Evolutionary conservation across 83 land plant species (phyloP).

Genomic region (Picea abies): DNA sequence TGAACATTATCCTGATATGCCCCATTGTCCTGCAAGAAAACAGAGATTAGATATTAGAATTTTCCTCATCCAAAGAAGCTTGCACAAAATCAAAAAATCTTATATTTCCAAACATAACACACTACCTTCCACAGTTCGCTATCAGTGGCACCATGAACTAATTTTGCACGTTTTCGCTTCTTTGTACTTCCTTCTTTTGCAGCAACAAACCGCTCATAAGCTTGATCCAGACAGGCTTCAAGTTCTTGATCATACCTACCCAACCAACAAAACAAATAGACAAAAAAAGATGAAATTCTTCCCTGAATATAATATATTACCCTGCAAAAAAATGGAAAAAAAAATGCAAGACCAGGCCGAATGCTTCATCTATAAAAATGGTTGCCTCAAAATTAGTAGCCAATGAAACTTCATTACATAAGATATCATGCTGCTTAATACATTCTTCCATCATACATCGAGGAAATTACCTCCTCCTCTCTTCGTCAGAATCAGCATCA

Average conservation of each 20-base stretch:
- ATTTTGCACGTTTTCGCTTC: conserved; percentile 78
- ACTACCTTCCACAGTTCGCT: conserved; percentile 69
- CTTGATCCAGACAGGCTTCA: conserved; percentile 79
- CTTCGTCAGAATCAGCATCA: conserved; percentile 88
- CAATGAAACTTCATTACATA: too few species aligned
- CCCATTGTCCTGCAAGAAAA: not conserved
- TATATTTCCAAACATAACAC: not conserved
- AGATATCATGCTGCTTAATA: too few species aligned
- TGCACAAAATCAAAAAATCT: not conserved
- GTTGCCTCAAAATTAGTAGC: not conserved
- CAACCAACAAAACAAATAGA: not conserved
- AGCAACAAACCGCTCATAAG: conserved; percentile 64
- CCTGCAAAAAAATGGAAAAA: too few species aligned
- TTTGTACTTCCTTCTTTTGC: conserved; percentile 76
- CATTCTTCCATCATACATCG: too few species aligned
- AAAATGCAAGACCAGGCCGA: too few species aligned
- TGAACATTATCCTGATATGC: conserved; percentile 7
- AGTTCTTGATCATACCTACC: conserved; percentile 80
- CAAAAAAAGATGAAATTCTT: too few species aligned
- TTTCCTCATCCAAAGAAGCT: too few species aligned
- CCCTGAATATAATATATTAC: too few species aligned
- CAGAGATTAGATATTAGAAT: not conserved
- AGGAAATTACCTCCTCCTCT: conserved; percentile 47
- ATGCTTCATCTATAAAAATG: not conserved
- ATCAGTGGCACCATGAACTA: conserved; percentile 26